Evolutionary conservation across 129 eudicot genomes (phyloP).

Genomic region (Gnaphalium uliginosum): DNA sequence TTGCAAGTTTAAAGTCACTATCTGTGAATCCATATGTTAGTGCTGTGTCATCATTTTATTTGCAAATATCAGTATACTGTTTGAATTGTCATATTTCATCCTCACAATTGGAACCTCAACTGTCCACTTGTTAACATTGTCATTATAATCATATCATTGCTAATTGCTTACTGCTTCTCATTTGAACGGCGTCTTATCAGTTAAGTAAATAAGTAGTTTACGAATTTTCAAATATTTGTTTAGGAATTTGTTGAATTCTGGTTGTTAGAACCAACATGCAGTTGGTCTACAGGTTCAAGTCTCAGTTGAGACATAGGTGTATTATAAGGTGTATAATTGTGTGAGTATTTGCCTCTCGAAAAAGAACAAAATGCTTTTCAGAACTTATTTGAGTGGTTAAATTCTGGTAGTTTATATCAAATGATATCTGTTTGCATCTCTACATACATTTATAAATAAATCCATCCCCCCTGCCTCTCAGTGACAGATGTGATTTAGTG

Average conservation of each 20-base stretch:
- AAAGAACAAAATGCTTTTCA: background rate
- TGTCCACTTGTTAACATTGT: background rate
- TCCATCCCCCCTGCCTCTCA: background rate
- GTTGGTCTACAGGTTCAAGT: background rate
- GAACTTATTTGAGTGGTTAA: background rate
- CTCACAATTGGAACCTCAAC: background rate
- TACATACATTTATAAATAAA: background rate
- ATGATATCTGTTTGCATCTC: background rate
- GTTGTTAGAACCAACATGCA: background rate
- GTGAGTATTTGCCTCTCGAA: background rate
- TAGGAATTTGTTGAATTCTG: background rate
- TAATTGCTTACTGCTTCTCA: background rate
- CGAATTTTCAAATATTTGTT: background rate
- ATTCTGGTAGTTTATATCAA: too few relatives aligned
- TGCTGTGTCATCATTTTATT: slow-evolving; percentile 11
- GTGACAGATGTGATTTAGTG: background rate
- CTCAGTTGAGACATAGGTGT: background rate
- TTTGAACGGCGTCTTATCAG: background rate
- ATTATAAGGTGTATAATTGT: background rate
- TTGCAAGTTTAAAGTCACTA: background rate
- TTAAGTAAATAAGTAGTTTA: background rate
- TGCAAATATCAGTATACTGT: slow-evolving; percentile 1
- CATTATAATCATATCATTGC: background rate
- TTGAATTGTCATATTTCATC: background rate
- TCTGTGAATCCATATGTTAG: background rate